These are phyloP conservation scores for Erysimum cheiranthoides DNA, from an alignment of 345 rosid genomes.

Conservation along the genomic window DNA sequence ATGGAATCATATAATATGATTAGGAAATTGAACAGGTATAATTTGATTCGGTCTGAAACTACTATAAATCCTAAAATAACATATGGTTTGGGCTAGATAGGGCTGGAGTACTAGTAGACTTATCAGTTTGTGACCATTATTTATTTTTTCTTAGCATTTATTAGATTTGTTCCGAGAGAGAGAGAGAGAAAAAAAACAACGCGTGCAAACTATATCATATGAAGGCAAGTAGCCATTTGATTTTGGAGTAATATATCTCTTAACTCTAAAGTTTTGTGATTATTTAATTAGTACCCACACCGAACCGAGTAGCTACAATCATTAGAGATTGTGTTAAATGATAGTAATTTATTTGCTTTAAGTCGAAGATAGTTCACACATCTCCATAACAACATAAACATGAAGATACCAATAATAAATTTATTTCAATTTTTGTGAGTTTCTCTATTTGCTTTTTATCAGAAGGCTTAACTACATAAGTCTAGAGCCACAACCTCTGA, in stretches of 20 bases:
- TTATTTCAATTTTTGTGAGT: neutral
- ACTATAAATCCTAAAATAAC: neutral
- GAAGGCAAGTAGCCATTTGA: neutral
- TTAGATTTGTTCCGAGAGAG: no score
- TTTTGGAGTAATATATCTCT: slow-evolving; percentile 15
- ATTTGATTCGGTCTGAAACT: neutral
- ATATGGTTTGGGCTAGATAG: neutral
- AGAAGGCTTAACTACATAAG: neutral
- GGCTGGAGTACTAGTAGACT: neutral
- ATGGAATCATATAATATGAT: no score
- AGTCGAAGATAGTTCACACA: slow-evolving; percentile 32
- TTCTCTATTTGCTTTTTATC: neutral
- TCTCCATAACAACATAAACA: slow-evolving; percentile 22
- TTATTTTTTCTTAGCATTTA: no score
- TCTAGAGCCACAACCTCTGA: slow-evolving; percentile 24
- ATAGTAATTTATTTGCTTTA: slow-evolving; percentile 38
- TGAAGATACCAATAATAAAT: neutral
- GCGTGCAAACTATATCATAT: neutral
- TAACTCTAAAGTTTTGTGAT: neutral
- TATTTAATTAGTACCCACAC: slow-evolving; percentile 18
- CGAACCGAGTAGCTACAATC: slow-evolving; percentile 28
- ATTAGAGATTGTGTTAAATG: slow-evolving; percentile 34
- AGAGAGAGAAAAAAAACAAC: neutral
- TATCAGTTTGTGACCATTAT: no score
- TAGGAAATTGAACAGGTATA: neutral